phyloP scores from a whole-genome alignment of 108 stramenopile genomes.

The Skeletonema marinoi region DNA sequence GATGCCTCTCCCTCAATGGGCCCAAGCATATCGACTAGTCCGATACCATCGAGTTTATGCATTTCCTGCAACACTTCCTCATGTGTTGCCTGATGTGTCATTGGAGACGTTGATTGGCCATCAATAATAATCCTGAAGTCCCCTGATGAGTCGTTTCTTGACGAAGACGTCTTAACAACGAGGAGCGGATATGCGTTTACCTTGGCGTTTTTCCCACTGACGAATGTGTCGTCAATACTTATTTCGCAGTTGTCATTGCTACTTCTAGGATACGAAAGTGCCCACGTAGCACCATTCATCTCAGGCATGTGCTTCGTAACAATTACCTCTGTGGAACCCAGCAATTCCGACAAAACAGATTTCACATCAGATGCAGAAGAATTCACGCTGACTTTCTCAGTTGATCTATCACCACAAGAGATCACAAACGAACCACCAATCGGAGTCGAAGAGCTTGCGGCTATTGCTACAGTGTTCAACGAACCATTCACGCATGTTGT shows the following conservation, averaged over 20 bases:
- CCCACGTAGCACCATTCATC: slow-evolving; percentile 36
- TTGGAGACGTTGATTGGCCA: slow-evolving; percentile 36
- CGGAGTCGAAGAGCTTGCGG: slow-evolving; percentile 27
- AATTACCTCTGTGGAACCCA: slow-evolving; percentile 4
- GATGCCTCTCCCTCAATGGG: slow-evolving; percentile 9
- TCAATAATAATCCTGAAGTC: slow-evolving; percentile 43
- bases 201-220: slow-evolving; percentile 40
- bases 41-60: slow-evolving; percentile 40
- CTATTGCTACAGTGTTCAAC: slow-evolving; percentile 29
- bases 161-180: slow-evolving; percentile 21
- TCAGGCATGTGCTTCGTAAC: slow-evolving; percentile 29
- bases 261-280: slow-evolving; percentile 16
- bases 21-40: slow-evolving; percentile 42
- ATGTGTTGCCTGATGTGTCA: slow-evolving; percentile 36
- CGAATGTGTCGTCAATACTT: slow-evolving; percentile 26
- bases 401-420: slow-evolving; percentile 11
- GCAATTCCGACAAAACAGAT: slow-evolving; percentile 16
- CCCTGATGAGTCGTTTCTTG: slow-evolving; percentile 24
- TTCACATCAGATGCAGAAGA: slow-evolving; percentile 38
- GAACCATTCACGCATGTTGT: slow-evolving; percentile 33
- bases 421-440: slow-evolving; percentile 31
- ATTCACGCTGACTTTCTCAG: slow-evolving; percentile 10
- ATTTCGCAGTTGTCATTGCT: slow-evolving; percentile 11
- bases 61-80: slow-evolving; percentile 35
- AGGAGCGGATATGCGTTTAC: slow-evolving; percentile 38